Evolutionary conservation across 805 yeast species (phyloP).

Genomic region (Saccharomycopsis selenospora): DNA sequence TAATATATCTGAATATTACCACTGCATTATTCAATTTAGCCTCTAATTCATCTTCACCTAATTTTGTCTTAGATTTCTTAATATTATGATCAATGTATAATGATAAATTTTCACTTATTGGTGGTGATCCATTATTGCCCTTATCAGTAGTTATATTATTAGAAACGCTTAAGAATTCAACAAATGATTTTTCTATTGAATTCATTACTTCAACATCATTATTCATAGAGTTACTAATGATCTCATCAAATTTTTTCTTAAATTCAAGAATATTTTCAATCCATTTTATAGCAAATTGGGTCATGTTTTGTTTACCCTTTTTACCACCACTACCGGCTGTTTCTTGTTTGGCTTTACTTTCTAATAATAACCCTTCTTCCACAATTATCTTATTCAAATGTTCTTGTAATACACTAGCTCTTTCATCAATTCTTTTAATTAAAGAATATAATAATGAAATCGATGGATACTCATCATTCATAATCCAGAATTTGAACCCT

Average conservation of each 20-base stretch:
- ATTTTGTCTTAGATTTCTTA: slow-evolving; percentile 39
- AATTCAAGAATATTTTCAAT: slow-evolving; percentile 47
- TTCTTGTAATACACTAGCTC: slow-evolving; percentile 41
- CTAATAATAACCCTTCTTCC: slow-evolving; percentile 38
- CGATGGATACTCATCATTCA: slow-evolving; percentile 37
- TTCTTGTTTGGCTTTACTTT: slow-evolving; percentile 22
- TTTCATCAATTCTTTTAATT: slow-evolving; percentile 46
- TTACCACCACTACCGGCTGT: slow-evolving; percentile 20
- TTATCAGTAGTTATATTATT: too few species aligned
- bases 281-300: slow-evolving; percentile 62
- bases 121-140: slow-evolving; percentile 21
- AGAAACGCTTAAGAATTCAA: slow-evolving; percentile 57
- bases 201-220: slow-evolving; percentile 44
- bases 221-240: slow-evolving; percentile 43
- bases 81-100: slow-evolving; percentile 43
- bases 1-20: slow-evolving; percentile 55
- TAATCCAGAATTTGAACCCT: slow-evolving; percentile 54
- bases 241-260: slow-evolving; percentile 42
- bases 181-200: slow-evolving; percentile 53
- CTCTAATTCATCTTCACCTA: slow-evolving; percentile 38
- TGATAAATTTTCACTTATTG: slow-evolving; percentile 1
- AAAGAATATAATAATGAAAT: slow-evolving; percentile 43
- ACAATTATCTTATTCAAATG: slow-evolving; percentile 42
- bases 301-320: slow-evolving; percentile 28
- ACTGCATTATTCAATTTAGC: slow-evolving; percentile 48